A percentile compares a stretch with the other conserved stretches of the same genome.
These are phyloP conservation scores for Ormosia emarginata DNA, from an alignment of 306 rosid genomes.

Conservation along the genomic window DNA sequence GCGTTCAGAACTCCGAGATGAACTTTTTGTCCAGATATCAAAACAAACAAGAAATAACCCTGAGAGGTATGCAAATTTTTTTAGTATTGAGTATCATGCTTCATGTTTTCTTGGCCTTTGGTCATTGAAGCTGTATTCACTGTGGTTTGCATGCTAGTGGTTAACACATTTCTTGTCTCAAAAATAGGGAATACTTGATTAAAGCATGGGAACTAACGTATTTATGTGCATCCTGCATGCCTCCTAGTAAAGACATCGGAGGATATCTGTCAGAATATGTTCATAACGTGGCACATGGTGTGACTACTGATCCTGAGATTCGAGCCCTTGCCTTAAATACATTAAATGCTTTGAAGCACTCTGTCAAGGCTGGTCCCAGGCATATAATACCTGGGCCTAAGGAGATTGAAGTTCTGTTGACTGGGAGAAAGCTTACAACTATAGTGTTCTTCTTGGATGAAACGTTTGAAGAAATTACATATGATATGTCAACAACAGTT, in stretches of 20 bases:
- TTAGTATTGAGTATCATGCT: neutral
- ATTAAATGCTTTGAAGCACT: slow-evolving; percentile 73
- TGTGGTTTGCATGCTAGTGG: neutral
- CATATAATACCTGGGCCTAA: slow-evolving; percentile 70
- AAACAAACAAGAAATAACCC: slow-evolving; percentile 88
- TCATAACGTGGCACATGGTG: slow-evolving; percentile 62
- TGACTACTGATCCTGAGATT: slow-evolving; percentile 52
- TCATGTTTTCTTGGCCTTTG: neutral
- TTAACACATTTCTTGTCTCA: slow-evolving; percentile 11
- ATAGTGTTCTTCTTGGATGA: slow-evolving; percentile 87
- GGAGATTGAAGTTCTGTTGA: slow-evolving; percentile 80
- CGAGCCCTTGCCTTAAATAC: slow-evolving; percentile 63
- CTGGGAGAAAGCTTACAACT: slow-evolving; percentile 74
- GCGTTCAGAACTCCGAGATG: slow-evolving; percentile 84
- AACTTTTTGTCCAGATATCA: slow-evolving; percentile 78
- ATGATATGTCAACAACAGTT: slow-evolving; percentile 86
- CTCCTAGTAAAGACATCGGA: slow-evolving; percentile 86
- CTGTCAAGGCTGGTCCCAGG: slow-evolving; percentile 86
- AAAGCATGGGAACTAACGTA: slow-evolving; percentile 90
- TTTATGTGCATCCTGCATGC: slow-evolving; percentile 77
- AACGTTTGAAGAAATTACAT: slow-evolving; percentile 86
- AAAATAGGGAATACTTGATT: slow-evolving; percentile 60
- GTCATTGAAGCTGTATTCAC: neutral
- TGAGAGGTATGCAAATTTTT: slow-evolving; percentile 47
- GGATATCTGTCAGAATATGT: slow-evolving; percentile 84